Percentiles rank a stretch among this genome's conserved stretches.
These are phyloP conservation scores for Ophiocordyceps robertsii DNA, from an alignment of 2,329 filamentous ascomycete species.

Conservation along the genomic window DNA sequence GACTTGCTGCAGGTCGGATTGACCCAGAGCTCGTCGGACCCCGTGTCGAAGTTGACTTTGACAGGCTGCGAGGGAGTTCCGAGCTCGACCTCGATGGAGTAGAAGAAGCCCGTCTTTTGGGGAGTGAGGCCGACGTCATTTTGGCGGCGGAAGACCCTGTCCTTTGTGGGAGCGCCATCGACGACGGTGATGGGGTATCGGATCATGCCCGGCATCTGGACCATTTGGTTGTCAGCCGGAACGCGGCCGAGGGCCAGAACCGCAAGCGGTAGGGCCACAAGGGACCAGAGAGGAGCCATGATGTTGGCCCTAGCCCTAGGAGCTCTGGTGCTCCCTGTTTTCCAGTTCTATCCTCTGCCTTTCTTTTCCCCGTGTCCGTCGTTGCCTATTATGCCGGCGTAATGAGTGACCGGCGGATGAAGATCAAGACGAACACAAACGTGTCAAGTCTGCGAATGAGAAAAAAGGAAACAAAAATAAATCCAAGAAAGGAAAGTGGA, in stretches of 20 bases:
- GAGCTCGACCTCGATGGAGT: constrained; percentile 23
- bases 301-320: constrained; percentile 6
- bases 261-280: constrained; percentile 15
- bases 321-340: neutral
- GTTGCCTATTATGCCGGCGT: neutral
- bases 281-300: constrained; percentile 16
- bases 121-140: constrained; percentile 9
- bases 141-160: constrained; percentile 15
- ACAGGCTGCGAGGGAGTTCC: constrained; percentile 24
- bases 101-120: constrained; percentile 19
- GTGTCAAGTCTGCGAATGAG: too few relatives aligned
- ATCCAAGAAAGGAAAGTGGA: too few relatives aligned
- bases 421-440: neutral
- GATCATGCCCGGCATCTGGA: constrained; percentile 13
- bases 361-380: neutral
- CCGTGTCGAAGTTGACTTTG: constrained; percentile 26
- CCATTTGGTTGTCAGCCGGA: constrained; percentile 9
- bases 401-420: neutral
- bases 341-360: neutral
- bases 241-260: constrained; percentile 8
- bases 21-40: constrained; percentile 28
- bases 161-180: constrained; percentile 13
- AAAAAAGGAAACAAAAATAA: too few relatives aligned
- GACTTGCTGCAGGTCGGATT: constrained; percentile 24
- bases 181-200: constrained; percentile 15